phyloP scores from a whole-genome alignment of 176 grass and related monocot genomes.

The Zea luxurians region DNA sequence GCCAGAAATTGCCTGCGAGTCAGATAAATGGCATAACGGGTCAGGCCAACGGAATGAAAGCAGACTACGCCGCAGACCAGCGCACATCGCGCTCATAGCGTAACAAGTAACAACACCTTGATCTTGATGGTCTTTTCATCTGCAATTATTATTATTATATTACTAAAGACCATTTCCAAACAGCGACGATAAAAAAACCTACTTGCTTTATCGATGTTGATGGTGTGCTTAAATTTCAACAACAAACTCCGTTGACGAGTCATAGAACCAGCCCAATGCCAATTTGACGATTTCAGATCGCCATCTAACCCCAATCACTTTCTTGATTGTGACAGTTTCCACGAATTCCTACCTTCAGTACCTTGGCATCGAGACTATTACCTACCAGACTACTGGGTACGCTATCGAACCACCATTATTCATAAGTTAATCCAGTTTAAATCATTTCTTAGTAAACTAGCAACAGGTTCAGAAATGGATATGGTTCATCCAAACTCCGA shows the following conservation, averaged over 20 bases:
- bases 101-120: conserved; percentile 14
- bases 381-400: neutral
- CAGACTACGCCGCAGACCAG: neutral
- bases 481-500: neutral
- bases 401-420: neutral
- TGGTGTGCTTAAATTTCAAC: neutral
- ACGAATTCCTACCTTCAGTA: neutral
- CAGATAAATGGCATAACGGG: conserved; percentile 6
- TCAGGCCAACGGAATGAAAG: neutral
- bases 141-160: neutral
- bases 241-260: conserved; percentile 9
- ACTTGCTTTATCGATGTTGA: neutral
- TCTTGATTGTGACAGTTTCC: neutral
- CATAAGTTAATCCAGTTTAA: neutral
- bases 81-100: neutral
- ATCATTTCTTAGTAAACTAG: neutral
- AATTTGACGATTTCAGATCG: conserved; percentile 2
- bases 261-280: conserved; percentile 4
- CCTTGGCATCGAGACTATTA: neutral
- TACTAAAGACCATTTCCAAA: neutral
- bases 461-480: neutral
- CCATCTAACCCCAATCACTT: neutral
- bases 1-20: conserved; percentile 63
- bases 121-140: neutral
- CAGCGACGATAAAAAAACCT: neutral